Conservation (phyloP, 305 asterid genomes). For the Caryopteris hybrid region DNA sequence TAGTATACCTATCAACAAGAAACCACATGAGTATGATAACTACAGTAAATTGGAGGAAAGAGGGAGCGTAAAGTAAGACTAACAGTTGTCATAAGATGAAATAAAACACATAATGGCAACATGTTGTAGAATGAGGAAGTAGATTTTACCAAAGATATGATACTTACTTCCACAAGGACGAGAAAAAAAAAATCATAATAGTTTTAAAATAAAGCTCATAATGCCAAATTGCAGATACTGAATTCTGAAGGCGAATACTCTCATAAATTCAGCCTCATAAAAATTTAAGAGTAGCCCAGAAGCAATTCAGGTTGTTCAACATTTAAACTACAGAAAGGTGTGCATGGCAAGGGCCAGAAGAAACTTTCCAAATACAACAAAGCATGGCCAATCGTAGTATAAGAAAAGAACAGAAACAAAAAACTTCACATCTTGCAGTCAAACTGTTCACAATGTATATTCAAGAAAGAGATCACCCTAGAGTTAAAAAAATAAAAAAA, state of each 20-base stretch:
- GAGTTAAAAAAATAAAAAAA: background rate
- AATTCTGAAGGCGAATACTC: background rate
- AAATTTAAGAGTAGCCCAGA: background rate
- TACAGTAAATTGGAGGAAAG: too few species aligned
- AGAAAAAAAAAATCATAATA: too few species aligned
- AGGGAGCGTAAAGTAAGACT: too few species aligned
- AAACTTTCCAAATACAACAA: background rate
- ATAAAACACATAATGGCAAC: too few species aligned
- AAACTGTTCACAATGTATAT: background rate
- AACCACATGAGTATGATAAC: slow-evolving; percentile 12
- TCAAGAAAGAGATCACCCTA: background rate
- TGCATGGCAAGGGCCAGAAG: background rate
- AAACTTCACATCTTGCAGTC: background rate
- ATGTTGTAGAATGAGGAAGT: too few species aligned
- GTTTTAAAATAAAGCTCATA: background rate
- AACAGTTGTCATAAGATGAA: too few species aligned
- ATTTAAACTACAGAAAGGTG: background rate
- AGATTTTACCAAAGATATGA: background rate
- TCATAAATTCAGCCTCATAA: background rate
- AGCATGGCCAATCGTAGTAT: background rate
- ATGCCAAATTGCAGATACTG: background rate
- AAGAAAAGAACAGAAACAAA: background rate
- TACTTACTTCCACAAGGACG: background rate
- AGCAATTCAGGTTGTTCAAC: background rate
- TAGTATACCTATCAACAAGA: slow-evolving; percentile 55